Evolutionary conservation across 495 filamentous ascomycete genomes (phyloP).

Genomic region (Penicillium antarcticum): DNA sequence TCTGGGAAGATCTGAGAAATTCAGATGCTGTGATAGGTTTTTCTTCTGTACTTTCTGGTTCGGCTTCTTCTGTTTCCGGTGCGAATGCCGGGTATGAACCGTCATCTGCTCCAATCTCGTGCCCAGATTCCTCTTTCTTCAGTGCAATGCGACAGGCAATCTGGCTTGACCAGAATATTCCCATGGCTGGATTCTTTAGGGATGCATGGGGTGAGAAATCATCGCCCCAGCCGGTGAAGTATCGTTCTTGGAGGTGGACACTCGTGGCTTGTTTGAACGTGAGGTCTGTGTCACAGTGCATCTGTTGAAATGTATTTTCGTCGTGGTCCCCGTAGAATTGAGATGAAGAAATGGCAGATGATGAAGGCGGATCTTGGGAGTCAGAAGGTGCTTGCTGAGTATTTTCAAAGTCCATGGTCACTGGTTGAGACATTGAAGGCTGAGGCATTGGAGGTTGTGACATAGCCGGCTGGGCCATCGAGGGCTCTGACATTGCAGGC

Average conservation of each 20-base stretch:
- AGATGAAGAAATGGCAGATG: constrained; percentile 25
- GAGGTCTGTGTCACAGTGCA: too few relatives aligned
- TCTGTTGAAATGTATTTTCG: constrained; percentile 5
- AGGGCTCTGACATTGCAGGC: neutral
- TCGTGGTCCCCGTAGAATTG: constrained; percentile 35
- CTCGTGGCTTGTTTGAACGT: too few relatives aligned
- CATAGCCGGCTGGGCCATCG: constrained; percentile 2
- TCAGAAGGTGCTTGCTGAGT: neutral
- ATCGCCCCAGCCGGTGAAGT: constrained; percentile 94
- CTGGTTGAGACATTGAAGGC: constrained; percentile 8
- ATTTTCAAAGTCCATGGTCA: neutral
- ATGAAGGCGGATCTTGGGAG: constrained; percentile 23
- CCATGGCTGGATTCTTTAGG: constrained; percentile 81
- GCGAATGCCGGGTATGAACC: constrained; percentile 3
- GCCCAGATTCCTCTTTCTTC: constrained; percentile 48
- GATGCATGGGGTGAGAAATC: constrained; percentile 13
- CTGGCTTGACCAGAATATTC: constrained; percentile 87
- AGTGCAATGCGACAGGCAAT: constrained; percentile 78
- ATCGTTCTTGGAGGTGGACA: constrained; percentile 71
- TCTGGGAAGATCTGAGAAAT: too few relatives aligned
- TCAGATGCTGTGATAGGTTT: too few relatives aligned
- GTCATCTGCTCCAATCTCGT: neutral
- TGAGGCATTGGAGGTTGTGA: neutral
- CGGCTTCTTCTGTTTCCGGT: neutral
- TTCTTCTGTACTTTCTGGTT: too few relatives aligned